phyloP scores from a whole-genome alignment of 192 early-diverging fungal genomes.

The Backusella liffmaniae region DNA sequence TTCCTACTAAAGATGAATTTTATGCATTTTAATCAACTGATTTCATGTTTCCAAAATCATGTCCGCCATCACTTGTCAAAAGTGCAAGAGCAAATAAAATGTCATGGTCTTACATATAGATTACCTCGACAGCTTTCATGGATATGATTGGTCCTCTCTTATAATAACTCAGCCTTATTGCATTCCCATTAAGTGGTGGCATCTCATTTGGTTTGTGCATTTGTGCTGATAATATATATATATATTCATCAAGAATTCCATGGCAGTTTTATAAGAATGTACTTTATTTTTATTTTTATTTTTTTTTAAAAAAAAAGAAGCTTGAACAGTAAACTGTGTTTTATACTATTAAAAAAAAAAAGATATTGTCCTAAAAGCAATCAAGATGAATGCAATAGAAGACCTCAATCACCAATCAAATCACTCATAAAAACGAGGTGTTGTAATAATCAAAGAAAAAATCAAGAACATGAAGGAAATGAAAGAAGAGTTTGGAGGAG shows the following conservation, averaged over 20 bases:
- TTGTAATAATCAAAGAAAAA: too few relatives aligned
- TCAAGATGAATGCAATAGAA: too few relatives aligned
- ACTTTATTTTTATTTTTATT: too few relatives aligned
- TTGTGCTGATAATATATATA: neutral
- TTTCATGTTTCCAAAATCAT: neutral
- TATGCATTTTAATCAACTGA: neutral
- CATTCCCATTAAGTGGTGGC: neutral
- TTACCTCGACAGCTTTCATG: neutral
- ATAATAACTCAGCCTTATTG: neutral
- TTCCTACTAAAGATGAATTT: neutral
- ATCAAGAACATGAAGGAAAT: too few relatives aligned
- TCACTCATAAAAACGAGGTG: too few relatives aligned
- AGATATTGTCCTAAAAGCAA: too few relatives aligned
- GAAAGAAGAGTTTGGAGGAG: too few relatives aligned
- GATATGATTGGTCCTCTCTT: neutral
- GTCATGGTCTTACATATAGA: neutral
- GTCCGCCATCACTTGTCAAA: neutral
- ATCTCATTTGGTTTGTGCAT: neutral
- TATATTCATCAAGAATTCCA: neutral
- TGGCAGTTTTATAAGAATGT: neutral
- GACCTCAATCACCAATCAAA: too few relatives aligned
- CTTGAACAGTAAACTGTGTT: too few relatives aligned
- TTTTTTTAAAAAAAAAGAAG: too few relatives aligned
- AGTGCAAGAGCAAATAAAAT: neutral
- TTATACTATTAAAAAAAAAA: too few relatives aligned